These are phyloP conservation scores for Chrysopogon serrulatus DNA, from an alignment of 176 grass and related monocot genomes.

Conservation along the genomic window DNA sequence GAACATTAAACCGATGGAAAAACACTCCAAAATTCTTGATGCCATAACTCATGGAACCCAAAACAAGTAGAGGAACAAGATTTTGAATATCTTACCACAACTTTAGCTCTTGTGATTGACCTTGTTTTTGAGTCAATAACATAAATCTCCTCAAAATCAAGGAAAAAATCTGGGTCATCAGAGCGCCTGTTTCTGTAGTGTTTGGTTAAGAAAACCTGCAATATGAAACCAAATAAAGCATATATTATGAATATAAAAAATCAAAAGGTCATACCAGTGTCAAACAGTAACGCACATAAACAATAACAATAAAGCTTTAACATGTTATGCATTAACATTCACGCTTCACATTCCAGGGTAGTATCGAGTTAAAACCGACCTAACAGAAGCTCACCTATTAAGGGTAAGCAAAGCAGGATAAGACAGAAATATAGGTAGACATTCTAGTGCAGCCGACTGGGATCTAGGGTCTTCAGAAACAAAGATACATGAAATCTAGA, in stretches of 20 bases:
- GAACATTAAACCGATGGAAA: neutral
- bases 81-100: constrained; percentile 58
- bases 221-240: neutral
- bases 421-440: neutral
- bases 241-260: constrained; percentile 1
- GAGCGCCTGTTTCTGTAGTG: constrained; percentile 82
- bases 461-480: neutral
- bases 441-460: neutral
- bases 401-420: neutral
- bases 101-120: constrained; percentile 83
- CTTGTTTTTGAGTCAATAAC: constrained; percentile 92
- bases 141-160: constrained; percentile 99
- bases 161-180: constrained; percentile 70
- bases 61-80: neutral
- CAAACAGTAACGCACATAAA: neutral
- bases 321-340: neutral
- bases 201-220: constrained; percentile 93
- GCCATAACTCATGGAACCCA: neutral
- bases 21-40: neutral
- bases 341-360: neutral
- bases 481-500: neutral
- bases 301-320: neutral
- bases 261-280: neutral
- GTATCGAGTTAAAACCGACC: neutral
- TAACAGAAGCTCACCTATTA: neutral